Conservation (phyloP, 495 filamentous ascomycete species). For the Daldinia caldariorum region DNA sequence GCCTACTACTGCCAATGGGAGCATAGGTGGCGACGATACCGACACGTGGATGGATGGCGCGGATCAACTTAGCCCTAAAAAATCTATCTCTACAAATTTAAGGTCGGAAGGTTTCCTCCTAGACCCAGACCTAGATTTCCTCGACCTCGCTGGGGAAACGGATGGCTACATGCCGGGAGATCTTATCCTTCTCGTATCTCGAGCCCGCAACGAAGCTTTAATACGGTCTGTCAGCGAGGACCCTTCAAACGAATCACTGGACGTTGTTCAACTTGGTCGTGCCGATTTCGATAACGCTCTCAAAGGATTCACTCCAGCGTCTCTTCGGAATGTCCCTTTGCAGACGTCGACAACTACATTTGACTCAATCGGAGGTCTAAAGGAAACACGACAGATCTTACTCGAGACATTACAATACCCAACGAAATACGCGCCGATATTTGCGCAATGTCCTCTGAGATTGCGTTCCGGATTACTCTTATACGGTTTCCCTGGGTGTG, state of each 20-base stretch:
- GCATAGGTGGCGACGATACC: slow-evolving; percentile 57
- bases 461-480: slow-evolving; percentile 90
- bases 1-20: slow-evolving; percentile 63
- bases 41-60: slow-evolving; percentile 77
- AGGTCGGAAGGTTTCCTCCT: slow-evolving; percentile 71
- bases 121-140: slow-evolving; percentile 82
- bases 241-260: slow-evolving; percentile 39
- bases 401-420: slow-evolving; percentile 96
- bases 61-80: slow-evolving; percentile 40
- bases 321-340: slow-evolving; percentile 90
- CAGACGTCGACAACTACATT: slow-evolving; percentile 91
- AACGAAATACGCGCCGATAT: slow-evolving; percentile 97
- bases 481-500: slow-evolving; percentile 95
- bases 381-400: slow-evolving; percentile 82
- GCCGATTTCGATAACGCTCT: slow-evolving; percentile 84
- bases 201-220: slow-evolving; percentile 89
- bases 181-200: slow-evolving; percentile 81
- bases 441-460: slow-evolving; percentile 91
- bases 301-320: slow-evolving; percentile 92
- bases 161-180: slow-evolving; percentile 99
- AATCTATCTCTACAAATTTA: slow-evolving; percentile 18
- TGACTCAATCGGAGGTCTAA: slow-evolving; percentile 87
- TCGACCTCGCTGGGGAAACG: slow-evolving; percentile 90
- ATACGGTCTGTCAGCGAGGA: slow-evolving; percentile 72
- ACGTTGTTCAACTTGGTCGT: slow-evolving; percentile 67